Evolutionary conservation across 345 rosid species (phyloP).

Genomic region (Zanthoxylum bungeanum): DNA sequence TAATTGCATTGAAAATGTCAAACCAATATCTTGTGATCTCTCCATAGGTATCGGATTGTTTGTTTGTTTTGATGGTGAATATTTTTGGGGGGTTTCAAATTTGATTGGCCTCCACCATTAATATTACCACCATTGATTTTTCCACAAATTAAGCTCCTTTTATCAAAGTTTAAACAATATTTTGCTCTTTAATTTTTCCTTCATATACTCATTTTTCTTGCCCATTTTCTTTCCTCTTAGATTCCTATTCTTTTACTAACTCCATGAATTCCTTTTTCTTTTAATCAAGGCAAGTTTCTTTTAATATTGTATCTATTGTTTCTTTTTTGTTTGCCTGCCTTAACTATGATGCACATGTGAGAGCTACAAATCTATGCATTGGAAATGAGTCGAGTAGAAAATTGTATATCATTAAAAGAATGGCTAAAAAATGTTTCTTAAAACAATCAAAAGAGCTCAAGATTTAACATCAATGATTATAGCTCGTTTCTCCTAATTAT

Average conservation of each 20-base stretch:
- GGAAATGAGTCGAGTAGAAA: background rate
- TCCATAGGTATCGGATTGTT: constrained; percentile 11
- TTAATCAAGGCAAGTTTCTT: constrained; percentile 24
- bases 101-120: constrained; percentile 9
- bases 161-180: constrained; percentile 6
- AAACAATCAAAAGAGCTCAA: too few species aligned
- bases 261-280: too few species aligned
- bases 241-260: too few species aligned
- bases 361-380: background rate
- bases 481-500: too few species aligned
- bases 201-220: constrained; percentile 1
- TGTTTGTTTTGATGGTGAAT: constrained; percentile 1
- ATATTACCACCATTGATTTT: constrained; percentile 2
- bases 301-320: background rate
- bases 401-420: background rate
- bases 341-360: too few species aligned
- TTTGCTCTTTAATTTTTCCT: background rate
- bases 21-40: background rate
- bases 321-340: too few species aligned
- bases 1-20: constrained; percentile 31
- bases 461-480: too few species aligned
- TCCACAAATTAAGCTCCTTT: constrained; percentile 33
- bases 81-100: background rate
- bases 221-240: constrained; percentile 1
- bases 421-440: too few species aligned